phyloP scores from a whole-genome alignment of 805 yeast genomes.

The Ogataea siamensis region DNA sequence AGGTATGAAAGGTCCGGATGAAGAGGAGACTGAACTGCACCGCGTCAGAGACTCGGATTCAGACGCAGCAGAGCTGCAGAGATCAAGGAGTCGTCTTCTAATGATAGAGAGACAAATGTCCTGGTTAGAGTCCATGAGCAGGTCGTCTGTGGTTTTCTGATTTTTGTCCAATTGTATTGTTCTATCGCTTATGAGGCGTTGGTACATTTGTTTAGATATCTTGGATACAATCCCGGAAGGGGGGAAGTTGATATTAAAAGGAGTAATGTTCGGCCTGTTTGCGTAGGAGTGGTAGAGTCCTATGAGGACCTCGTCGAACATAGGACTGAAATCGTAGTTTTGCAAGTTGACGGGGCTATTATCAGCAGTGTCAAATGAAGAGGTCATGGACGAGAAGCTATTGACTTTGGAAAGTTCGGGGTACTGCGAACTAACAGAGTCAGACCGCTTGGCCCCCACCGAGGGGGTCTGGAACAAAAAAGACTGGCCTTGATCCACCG shows the following conservation, averaged over 20 bases:
- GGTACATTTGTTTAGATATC: conserved; percentile 55
- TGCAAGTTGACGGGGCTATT: conserved; percentile 22
- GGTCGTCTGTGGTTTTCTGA: conserved; percentile 28
- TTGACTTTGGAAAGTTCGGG: conserved; percentile 24
- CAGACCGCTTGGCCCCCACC: conserved; percentile 16
- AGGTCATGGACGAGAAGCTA: conserved; percentile 26
- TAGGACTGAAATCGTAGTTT: conserved; percentile 33
- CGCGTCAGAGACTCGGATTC: conserved; percentile 26
- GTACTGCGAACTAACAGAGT: conserved; percentile 20
- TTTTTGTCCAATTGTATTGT: conserved; percentile 28
- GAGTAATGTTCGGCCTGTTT: conserved; percentile 61
- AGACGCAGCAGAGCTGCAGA: conserved; percentile 28
- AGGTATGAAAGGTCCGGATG: conserved; percentile 10
- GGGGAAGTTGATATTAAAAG: conserved; percentile 62
- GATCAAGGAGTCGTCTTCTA: conserved; percentile 33
- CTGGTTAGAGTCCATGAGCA: conserved; percentile 25
- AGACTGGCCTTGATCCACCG: conserved; percentile 23
- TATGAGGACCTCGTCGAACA: conserved; percentile 45
- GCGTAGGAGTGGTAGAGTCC: conserved; percentile 48
- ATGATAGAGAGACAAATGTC: conserved; percentile 31
- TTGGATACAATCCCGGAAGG: conserved; percentile 64
- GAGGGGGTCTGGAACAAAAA: conserved; percentile 27
- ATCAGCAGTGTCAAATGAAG: conserved; percentile 19
- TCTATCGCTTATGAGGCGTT: conserved; percentile 18
- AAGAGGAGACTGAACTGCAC: conserved; percentile 27